These are phyloP conservation scores for Cenchrus purpureus DNA, from an alignment of 176 grass and related monocot genomes.

Conservation along the genomic window DNA sequence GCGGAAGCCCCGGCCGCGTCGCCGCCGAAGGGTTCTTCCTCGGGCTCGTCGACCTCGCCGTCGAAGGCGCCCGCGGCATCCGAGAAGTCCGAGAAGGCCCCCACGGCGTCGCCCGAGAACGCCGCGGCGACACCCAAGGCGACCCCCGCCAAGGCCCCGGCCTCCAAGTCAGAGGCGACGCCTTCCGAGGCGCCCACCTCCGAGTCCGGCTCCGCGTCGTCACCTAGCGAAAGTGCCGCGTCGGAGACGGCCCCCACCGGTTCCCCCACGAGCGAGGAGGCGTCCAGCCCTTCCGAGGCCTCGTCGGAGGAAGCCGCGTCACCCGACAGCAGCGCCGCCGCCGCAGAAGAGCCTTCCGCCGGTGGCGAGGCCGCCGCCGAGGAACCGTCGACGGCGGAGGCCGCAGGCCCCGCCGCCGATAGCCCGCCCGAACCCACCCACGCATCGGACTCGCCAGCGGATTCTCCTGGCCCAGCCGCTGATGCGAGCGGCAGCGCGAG, in stretches of 20 bases:
- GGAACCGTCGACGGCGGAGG: neutral
- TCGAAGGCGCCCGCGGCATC: slow-evolving; percentile 27
- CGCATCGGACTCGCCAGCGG: slow-evolving; percentile 41
- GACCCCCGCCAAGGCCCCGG: slow-evolving; percentile 37
- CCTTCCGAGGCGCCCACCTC: slow-evolving; percentile 29
- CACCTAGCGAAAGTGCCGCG: neutral
- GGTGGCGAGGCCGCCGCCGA: slow-evolving; percentile 4
- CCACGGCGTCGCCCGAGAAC: neutral
- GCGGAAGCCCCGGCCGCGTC: slow-evolving; percentile 51
- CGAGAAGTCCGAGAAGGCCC: slow-evolving; percentile 42
- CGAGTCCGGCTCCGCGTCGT: slow-evolving; percentile 1
- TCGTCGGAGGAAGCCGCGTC: slow-evolving; percentile 38
- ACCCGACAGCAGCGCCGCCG: slow-evolving; percentile 34
- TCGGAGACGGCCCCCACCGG: neutral
- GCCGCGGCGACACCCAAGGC: slow-evolving; percentile 6
- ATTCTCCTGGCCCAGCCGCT: slow-evolving; percentile 41
- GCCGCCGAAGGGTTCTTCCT: slow-evolving; percentile 26
- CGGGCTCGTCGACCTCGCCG: slow-evolving; percentile 21
- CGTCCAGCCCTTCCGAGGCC: slow-evolving; percentile 36
- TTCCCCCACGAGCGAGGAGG: neutral
- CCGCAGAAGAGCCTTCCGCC: neutral
- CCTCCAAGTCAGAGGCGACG: slow-evolving; percentile 6
- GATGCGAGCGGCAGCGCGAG: slow-evolving; percentile 35
- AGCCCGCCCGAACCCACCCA: slow-evolving; percentile 48
- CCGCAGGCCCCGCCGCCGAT: slow-evolving; percentile 17